These are phyloP conservation scores for Solanum acaule DNA, from an alignment of 257 asterid genomes.

Conservation along the genomic window DNA sequence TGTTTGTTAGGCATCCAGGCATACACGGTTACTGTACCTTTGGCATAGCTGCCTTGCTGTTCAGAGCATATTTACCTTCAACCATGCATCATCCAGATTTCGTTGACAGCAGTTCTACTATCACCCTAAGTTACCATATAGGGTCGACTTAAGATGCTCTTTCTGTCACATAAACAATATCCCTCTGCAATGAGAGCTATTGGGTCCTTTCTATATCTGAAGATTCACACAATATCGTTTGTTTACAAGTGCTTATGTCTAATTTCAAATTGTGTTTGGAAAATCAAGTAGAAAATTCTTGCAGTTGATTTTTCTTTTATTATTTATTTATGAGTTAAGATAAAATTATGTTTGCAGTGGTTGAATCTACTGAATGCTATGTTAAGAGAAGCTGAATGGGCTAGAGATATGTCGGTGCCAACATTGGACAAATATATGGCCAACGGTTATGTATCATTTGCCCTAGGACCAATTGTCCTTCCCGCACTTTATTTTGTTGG, in stretches of 20 bases:
- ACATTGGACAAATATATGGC: slow-evolving; percentile 64
- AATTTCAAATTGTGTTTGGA: neutral
- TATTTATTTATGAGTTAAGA: neutral
- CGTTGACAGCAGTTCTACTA: neutral
- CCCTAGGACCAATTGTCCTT: slow-evolving; percentile 80
- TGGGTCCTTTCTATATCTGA: neutral
- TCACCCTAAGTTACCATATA: neutral
- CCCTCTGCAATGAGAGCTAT: neutral
- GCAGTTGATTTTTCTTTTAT: neutral
- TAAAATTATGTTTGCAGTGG: slow-evolving; percentile 57
- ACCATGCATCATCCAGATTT: neutral
- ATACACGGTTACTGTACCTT: neutral
- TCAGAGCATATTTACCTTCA: neutral
- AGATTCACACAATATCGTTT: neutral
- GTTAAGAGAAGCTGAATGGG: slow-evolving; percentile 86
- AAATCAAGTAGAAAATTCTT: neutral
- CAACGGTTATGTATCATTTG: slow-evolving; percentile 70
- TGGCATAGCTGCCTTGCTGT: neutral
- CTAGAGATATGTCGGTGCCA: slow-evolving; percentile 25
- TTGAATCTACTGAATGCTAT: slow-evolving; percentile 52
- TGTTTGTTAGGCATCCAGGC: neutral
- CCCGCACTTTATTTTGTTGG: slow-evolving; percentile 79
- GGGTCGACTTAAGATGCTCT: neutral
- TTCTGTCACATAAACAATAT: neutral
- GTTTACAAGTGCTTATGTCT: neutral